Evolutionary conservation across 148 eudicot genomes (phyloP).

Genomic region (Rhododendron simsii): DNA sequence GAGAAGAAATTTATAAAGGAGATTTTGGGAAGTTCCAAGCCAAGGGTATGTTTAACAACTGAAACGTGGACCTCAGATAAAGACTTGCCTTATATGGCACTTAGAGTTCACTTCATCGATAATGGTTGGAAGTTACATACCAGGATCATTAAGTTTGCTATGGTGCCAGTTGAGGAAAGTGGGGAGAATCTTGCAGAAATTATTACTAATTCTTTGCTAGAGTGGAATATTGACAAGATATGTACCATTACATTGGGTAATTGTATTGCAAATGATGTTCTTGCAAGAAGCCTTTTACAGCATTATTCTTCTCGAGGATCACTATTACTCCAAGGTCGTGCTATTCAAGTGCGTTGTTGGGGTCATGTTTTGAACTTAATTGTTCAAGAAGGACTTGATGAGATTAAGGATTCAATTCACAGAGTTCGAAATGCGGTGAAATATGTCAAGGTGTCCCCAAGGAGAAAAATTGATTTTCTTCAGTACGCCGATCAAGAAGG

Average conservation of each 20-base stretch:
- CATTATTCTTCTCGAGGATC: slow-evolving; percentile 14
- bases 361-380: slow-evolving; percentile 19
- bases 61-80: neutral
- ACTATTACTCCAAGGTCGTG: slow-evolving; percentile 11
- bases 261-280: neutral
- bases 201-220: neutral
- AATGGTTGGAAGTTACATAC: neutral
- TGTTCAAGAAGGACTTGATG: slow-evolving; percentile 18
- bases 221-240: slow-evolving; percentile 2
- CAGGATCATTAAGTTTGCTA: neutral
- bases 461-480: slow-evolving; percentile 7
- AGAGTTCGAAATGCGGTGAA: slow-evolving; percentile 15
- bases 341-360: slow-evolving; percentile 18
- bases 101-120: neutral
- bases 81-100: neutral
- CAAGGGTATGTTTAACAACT: slow-evolving; percentile 3
- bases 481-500: neutral
- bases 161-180: neutral
- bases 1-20: slow-evolving; percentile 1
- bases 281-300: slow-evolving; percentile 14
- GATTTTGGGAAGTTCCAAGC: neutral
- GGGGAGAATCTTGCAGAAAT: neutral
- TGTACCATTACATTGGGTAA: neutral
- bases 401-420: slow-evolving; percentile 15
- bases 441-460: slow-evolving; percentile 12